Percentiles rank a stretch among this genome's conserved stretches.
phyloP scores from a whole-genome alignment of 208 protist genomes.

The Acanthamoeba castellanii region DNA sequence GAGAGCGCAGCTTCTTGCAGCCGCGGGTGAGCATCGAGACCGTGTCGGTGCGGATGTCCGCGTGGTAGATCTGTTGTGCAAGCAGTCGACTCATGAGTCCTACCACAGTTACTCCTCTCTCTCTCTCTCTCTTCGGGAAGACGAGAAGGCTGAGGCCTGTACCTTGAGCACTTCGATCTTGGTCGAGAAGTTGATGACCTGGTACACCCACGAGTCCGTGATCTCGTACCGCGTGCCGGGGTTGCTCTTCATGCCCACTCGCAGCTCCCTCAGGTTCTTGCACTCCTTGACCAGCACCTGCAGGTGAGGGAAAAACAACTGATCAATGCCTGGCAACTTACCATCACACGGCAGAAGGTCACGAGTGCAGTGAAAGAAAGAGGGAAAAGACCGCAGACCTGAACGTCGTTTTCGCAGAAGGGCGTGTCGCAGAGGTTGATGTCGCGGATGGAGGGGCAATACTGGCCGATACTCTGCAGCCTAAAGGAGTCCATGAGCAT shows the following conservation, averaged over 20 bases:
- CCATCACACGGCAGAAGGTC: too few species aligned
- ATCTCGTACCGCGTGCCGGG: constrained; percentile 63
- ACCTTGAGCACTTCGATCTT: constrained; percentile 61
- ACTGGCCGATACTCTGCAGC: constrained; percentile 16
- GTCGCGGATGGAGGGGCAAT: constrained; percentile 22
- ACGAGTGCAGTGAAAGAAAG: not conserved
- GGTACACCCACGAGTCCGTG: constrained; percentile 60
- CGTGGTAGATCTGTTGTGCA: constrained; percentile 51
- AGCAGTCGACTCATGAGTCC: not conserved
- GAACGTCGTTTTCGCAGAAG: constrained; percentile 53
- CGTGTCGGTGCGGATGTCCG: constrained; percentile 46
- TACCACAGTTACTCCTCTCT: not conserved
- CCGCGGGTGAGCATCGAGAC: constrained; percentile 44
- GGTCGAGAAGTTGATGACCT: constrained; percentile 68
- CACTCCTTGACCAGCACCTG: constrained; percentile 43
- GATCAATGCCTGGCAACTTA: not conserved
- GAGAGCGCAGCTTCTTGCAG: constrained; percentile 42
- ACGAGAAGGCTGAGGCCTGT: not conserved
- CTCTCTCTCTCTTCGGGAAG: too few species aligned
- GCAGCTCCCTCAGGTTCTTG: constrained; percentile 34
- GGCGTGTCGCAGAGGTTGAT: constrained; percentile 65
- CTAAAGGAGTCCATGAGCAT: constrained; percentile 63
- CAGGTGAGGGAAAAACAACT: not conserved
- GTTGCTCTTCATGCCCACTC: constrained; percentile 68
- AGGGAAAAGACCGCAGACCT: not conserved